Evolutionary conservation across 2,329 filamentous ascomycete species (phyloP).

Genomic region (Ceratocystis albifundus): DNA sequence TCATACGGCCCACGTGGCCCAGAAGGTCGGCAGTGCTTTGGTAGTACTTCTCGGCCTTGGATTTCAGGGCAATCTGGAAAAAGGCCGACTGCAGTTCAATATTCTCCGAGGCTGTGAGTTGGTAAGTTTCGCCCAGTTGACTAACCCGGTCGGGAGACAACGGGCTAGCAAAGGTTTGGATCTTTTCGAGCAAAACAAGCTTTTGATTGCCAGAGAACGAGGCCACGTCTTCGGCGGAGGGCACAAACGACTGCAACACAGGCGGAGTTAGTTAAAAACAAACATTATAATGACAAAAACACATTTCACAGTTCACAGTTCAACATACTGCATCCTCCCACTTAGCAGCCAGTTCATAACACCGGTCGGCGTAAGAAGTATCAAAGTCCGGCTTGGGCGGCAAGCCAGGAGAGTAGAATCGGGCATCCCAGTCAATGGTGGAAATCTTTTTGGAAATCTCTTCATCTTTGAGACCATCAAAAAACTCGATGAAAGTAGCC

Average conservation of each 20-base stretch:
- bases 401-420: constrained; percentile 79
- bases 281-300: constrained; percentile 18
- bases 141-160: constrained; percentile 56
- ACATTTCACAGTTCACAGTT: constrained; percentile 24
- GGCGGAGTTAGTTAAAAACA: constrained; percentile 9
- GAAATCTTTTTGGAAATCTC: constrained; percentile 53
- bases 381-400: constrained; percentile 88
- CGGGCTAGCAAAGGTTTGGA: constrained; percentile 55
- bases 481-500: constrained; percentile 74
- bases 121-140: constrained; percentile 63
- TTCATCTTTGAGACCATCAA: constrained; percentile 52
- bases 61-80: constrained; percentile 65
- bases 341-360: constrained; percentile 68
- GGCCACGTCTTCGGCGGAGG: constrained; percentile 55
- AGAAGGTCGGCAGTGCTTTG: constrained; percentile 61
- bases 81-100: constrained; percentile 77
- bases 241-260: constrained; percentile 44
- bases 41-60: constrained; percentile 58
- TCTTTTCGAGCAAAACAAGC: constrained; percentile 75
- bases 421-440: constrained; percentile 75
- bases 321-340: constrained; percentile 55
- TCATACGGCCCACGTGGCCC: constrained; percentile 82
- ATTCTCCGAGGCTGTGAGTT: constrained; percentile 63
- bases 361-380: constrained; percentile 72
- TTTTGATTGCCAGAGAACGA: constrained; percentile 76